phyloP scores from a whole-genome alignment of 805 yeast species.

The Ogataea minuta region DNA sequence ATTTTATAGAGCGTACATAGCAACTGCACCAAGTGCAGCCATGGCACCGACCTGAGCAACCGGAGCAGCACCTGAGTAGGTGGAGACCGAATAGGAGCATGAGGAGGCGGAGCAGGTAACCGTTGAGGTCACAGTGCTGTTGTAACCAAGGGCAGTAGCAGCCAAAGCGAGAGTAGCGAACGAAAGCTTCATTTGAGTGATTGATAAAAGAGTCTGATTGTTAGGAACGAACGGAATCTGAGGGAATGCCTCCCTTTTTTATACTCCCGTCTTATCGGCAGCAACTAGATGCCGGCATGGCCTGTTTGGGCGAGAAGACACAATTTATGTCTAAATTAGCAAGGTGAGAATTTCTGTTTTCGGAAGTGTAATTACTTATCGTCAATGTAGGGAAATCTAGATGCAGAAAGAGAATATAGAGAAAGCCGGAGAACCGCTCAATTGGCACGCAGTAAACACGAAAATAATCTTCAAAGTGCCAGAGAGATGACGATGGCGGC shows the following conservation, averaged over 20 bases:
- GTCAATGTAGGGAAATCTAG: too few species aligned
- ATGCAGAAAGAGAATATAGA: too few species aligned
- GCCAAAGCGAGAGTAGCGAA: slow-evolving; percentile 17
- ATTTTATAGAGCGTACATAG: slow-evolving; percentile 25
- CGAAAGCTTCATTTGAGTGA: slow-evolving; percentile 15
- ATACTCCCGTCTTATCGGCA: too few species aligned
- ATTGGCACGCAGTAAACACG: too few species aligned
- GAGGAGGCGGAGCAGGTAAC: slow-evolving; percentile 18
- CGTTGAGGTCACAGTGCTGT: slow-evolving; percentile 20
- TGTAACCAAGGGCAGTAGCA: slow-evolving; percentile 18
- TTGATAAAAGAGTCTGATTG: not conserved
- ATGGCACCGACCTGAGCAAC: slow-evolving; percentile 28
- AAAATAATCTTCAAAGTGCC: too few species aligned
- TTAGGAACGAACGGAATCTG: not conserved
- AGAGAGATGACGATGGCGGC: too few species aligned
- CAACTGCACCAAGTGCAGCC: slow-evolving; percentile 30
- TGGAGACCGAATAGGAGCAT: slow-evolving; percentile 22
- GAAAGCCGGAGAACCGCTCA: too few species aligned
- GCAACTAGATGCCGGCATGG: too few species aligned
- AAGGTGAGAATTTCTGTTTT: too few species aligned
- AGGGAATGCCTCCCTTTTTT: not conserved
- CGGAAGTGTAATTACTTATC: too few species aligned
- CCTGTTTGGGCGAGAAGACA: too few species aligned
- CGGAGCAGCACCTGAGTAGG: slow-evolving; percentile 22
- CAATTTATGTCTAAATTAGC: too few species aligned